Conservation (phyloP, 306 rosid species). For the Corylus avellana region DNA sequence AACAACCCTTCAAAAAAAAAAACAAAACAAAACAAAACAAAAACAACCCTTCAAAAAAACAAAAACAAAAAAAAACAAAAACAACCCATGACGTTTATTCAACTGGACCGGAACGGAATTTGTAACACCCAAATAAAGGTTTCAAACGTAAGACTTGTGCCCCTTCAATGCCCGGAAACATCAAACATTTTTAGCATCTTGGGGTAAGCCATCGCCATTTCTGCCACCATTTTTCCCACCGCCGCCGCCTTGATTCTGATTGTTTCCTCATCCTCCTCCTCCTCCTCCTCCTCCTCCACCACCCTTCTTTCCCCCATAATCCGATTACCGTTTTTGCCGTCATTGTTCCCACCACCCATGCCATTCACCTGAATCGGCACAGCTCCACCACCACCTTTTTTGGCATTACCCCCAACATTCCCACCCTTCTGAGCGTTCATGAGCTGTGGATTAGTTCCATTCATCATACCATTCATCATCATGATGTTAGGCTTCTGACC, state of each 20-base stretch:
- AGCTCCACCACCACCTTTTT: slow-evolving; percentile 40
- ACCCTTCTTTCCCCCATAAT: slow-evolving; percentile 26
- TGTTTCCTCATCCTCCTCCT: neutral
- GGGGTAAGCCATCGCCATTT: slow-evolving; percentile 27
- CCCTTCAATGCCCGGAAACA: neutral
- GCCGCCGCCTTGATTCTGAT: slow-evolving; percentile 28
- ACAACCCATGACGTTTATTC: neutral
- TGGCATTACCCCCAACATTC: slow-evolving; percentile 39
- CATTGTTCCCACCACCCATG: slow-evolving; percentile 20
- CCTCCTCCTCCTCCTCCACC: slow-evolving; percentile 32
- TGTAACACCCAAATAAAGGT: neutral
- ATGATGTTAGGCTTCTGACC: slow-evolving; percentile 42
- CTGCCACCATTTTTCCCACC: slow-evolving; percentile 41
- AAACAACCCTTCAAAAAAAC: neutral
- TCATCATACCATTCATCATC: slow-evolving; percentile 30
- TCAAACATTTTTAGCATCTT: slow-evolving; percentile 27
- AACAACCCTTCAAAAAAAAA: no score
- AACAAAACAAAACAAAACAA: no score
- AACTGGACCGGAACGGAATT: neutral
- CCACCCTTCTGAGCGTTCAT: slow-evolving; percentile 23
- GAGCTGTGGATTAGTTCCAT: neutral
- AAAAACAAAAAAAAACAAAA: neutral
- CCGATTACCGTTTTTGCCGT: slow-evolving; percentile 23
- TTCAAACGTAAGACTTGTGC: neutral
- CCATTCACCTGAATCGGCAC: slow-evolving; percentile 3